Conservation (phyloP, 352 stramenopile species). For the Globisporangium nunn region DNA sequence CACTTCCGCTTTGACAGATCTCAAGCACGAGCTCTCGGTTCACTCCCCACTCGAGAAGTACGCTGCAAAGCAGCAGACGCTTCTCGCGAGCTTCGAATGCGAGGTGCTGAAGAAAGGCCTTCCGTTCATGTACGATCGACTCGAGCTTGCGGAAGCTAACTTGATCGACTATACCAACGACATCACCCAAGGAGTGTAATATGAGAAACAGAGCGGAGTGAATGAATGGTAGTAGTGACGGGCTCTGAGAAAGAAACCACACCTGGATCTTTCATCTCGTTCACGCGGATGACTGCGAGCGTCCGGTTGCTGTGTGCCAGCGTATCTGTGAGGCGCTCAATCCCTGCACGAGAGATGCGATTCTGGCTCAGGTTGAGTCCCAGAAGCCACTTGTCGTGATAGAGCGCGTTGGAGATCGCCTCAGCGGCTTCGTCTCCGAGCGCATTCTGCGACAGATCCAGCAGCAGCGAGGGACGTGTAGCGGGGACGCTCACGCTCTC, state of each 20-base stretch:
- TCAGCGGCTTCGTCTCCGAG: conserved; percentile 32
- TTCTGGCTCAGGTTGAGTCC: conserved; percentile 46
- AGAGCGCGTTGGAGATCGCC: conserved; percentile 40
- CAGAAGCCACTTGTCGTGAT: conserved; percentile 61
- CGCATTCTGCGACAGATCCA: conserved; percentile 44
- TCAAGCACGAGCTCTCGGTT: conserved; percentile 41
- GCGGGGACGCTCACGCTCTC: conserved; percentile 6
- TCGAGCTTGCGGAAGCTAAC: conserved; percentile 16
- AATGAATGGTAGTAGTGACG: neutral
- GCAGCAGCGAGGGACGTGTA: conserved; percentile 17
- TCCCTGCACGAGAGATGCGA: conserved; percentile 22
- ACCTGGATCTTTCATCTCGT: conserved; percentile 26
- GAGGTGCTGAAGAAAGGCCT: conserved; percentile 25
- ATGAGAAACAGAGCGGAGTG: neutral
- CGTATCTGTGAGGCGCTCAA: conserved; percentile 24
- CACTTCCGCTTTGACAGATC: conserved; percentile 29
- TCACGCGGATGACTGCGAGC: conserved; percentile 31
- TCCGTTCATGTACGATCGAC: conserved; percentile 16
- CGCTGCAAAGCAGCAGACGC: conserved; percentile 31
- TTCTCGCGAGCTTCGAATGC: conserved; percentile 32
- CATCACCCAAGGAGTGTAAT: neutral
- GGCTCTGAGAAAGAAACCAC: neutral
- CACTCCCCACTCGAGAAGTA: conserved; percentile 49
- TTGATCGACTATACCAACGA: conserved; percentile 1
- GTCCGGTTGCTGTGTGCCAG: conserved; percentile 38